Conservation (phyloP, 495 filamentous ascomycete species). For the Ramalina intermedia region DNA sequence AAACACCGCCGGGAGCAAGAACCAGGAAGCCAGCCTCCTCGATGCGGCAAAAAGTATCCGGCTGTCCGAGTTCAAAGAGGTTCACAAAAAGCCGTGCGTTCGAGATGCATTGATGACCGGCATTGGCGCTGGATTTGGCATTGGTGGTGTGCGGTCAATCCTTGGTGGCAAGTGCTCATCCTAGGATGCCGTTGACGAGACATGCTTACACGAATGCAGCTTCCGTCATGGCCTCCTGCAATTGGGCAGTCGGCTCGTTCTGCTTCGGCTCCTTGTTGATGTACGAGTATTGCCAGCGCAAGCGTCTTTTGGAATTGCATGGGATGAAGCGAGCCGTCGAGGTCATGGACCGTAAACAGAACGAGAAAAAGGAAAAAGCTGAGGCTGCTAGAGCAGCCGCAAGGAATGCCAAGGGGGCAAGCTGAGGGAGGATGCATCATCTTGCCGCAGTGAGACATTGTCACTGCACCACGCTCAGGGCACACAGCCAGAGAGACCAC, state of each 20-base stretch:
- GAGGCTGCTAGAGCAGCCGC: slow-evolving; percentile 40
- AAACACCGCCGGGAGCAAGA: slow-evolving; percentile 33
- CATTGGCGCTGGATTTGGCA: slow-evolving; percentile 59
- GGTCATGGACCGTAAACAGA: slow-evolving; percentile 59
- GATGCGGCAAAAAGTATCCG: slow-evolving; percentile 55
- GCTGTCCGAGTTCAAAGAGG: slow-evolving; percentile 50
- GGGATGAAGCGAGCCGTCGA: slow-evolving; percentile 70
- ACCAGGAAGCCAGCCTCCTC: slow-evolving; percentile 34
- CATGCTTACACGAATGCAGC: slow-evolving; percentile 20
- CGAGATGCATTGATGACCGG: slow-evolving; percentile 70
- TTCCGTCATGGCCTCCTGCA: slow-evolving; percentile 43
- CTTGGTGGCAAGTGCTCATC: slow-evolving; percentile 48
- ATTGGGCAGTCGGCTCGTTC: slow-evolving; percentile 76
- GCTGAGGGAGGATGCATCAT: not conserved
- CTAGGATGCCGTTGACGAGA: not conserved
- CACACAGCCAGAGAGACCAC: no score
- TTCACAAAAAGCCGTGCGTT: slow-evolving; percentile 72
- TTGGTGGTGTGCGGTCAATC: slow-evolving; percentile 57
- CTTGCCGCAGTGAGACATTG: no score
- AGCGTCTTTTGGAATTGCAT: slow-evolving; percentile 52
- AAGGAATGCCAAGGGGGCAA: slow-evolving; percentile 31
- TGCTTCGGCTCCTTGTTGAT: slow-evolving; percentile 44
- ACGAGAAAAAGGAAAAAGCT: slow-evolving; percentile 44
- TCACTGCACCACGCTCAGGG: no score
- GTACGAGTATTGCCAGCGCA: slow-evolving; percentile 70